Base-by-base conservation (phyloP, 495 filamentous ascomycete genomes). In the Penicillium desertorum region DNA sequence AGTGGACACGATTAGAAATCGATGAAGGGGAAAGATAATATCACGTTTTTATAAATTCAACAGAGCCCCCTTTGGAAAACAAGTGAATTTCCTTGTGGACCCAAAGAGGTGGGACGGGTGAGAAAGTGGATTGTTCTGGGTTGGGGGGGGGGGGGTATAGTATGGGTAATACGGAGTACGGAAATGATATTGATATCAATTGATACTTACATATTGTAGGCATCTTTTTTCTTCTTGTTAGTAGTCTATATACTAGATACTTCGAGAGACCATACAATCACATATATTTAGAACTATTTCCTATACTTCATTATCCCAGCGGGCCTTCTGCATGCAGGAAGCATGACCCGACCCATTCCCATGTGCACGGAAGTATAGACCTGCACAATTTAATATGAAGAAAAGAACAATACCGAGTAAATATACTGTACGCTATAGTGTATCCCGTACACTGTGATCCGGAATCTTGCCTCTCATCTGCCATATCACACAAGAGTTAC, bases 281-380 rank as follows among this genome's bases (percentile, higher is more conserved):
- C 3, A 23, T 11, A 45, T 17, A 2, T 30, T 5, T 16, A 36
- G 4, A 36, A 12, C 12, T n/a, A 14, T n/a, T 44, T 10, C 19
- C 22, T 36, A 6, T 27, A 36, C 29, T 49, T 19, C 2, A 19
- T 30, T 30, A n/a, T 47, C n/a, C 23, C 45, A 14, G 30, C 11
- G 25, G 25, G 9, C 4, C 23, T 17, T 30, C 23, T 48, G 27
- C 45, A 19, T 48, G 45, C 27, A 48, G 25, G 0, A 22, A 22
- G 48, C 32, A 51, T 36, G 48, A 30, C 32, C 30, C 47, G 30
- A 39, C 32, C 32, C 32, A 16, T 51, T 51, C 34, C 34, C 32
- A n/a, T 51, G 20, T 39, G 20, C 12, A 45, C 43, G 29, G 46
- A 19, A 36, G 17, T 20, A 20, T 34, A 37, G 4, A 16, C 30